Conservation (phyloP, 2,329 filamentous ascomycete species). For the Sporothrix brasiliensis region DNA sequence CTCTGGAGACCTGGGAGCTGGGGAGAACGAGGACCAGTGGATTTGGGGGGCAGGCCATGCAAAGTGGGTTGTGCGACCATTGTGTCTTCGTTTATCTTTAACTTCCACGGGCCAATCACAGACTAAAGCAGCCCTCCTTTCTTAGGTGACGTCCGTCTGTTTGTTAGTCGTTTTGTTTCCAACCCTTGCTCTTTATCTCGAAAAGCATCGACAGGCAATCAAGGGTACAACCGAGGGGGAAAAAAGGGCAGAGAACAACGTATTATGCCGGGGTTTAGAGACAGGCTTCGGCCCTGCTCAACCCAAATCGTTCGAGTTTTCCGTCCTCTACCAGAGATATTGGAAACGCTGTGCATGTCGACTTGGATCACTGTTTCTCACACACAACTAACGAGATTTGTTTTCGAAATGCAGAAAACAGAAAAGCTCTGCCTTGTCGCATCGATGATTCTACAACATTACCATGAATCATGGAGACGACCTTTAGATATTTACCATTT, state of each 20-base stretch:
- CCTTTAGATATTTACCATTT: not conserved
- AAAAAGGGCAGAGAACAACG: too few relatives aligned
- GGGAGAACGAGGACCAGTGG: conserved; percentile 3
- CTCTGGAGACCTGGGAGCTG: conserved; percentile 27
- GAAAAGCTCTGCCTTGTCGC: conserved; percentile 17
- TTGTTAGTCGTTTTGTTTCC: conserved; percentile 10
- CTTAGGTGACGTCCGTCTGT: not conserved
- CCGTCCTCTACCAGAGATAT: too few relatives aligned
- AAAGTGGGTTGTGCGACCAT: conserved; percentile 9
- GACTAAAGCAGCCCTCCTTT: not conserved
- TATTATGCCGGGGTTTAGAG: too few relatives aligned
- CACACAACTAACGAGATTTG: too few relatives aligned
- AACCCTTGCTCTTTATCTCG: not conserved
- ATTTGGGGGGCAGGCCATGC: conserved; percentile 5
- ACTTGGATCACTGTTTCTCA: too few relatives aligned
- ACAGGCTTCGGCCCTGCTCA: not conserved
- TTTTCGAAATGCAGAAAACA: not conserved
- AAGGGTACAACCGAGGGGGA: not conserved
- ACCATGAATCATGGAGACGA: not conserved
- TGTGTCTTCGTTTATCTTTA: conserved; percentile 25
- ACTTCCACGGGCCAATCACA: not conserved
- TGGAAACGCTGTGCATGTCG: too few relatives aligned
- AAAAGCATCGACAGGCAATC: conserved; percentile 1
- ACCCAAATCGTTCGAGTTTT: not conserved
- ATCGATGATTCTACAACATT: not conserved